Percentiles rank a stretch among this genome's conserved stretches.
Evolutionary conservation across 441 rosid species (phyloP).

Genomic region (Euphorbia schlechtendalii): DNA sequence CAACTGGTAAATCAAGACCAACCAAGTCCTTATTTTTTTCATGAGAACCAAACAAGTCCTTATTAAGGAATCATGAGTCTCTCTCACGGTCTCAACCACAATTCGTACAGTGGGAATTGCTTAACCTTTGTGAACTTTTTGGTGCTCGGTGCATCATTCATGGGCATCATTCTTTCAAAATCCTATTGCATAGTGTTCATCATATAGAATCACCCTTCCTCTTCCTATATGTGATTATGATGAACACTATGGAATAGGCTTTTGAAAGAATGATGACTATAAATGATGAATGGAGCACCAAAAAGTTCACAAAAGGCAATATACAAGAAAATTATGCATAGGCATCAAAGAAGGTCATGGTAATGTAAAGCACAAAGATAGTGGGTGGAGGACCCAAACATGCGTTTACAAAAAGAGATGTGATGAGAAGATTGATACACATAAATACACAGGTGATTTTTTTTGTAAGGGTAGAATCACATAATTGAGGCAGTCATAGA

Average conservation of each 20-base stretch:
- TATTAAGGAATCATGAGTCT: background rate
- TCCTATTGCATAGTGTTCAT: too few relatives aligned
- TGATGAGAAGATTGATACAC: too few relatives aligned
- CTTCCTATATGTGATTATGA: constrained; percentile 15
- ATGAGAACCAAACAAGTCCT: too few relatives aligned
- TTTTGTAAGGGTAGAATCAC: too few relatives aligned
- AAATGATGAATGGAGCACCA: constrained; percentile 19
- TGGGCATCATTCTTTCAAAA: constrained; percentile 6
- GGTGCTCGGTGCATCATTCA: background rate
- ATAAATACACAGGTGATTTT: too few relatives aligned
- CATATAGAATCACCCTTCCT: constrained; percentile 2
- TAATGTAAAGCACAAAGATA: constrained; percentile 13
- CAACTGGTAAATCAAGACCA: too few relatives aligned
- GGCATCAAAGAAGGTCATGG: constrained; percentile 4
- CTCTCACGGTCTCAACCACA: constrained; percentile 2
- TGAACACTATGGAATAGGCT: constrained; percentile 24
- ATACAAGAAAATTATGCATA: constrained; percentile 21
- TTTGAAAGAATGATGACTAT: constrained; percentile 26
- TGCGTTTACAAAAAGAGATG: constrained; percentile 14
- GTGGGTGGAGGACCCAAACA: constrained; percentile 45
- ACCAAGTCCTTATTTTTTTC: too few relatives aligned
- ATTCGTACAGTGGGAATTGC: background rate
- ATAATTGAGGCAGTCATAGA: too few relatives aligned
- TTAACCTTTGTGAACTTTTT: constrained; percentile 1
- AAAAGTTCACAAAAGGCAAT: constrained; percentile 22